These are phyloP conservation scores for Eucalyptus regnans DNA, from an alignment of 345 rosid genomes.

Conservation along the genomic window DNA sequence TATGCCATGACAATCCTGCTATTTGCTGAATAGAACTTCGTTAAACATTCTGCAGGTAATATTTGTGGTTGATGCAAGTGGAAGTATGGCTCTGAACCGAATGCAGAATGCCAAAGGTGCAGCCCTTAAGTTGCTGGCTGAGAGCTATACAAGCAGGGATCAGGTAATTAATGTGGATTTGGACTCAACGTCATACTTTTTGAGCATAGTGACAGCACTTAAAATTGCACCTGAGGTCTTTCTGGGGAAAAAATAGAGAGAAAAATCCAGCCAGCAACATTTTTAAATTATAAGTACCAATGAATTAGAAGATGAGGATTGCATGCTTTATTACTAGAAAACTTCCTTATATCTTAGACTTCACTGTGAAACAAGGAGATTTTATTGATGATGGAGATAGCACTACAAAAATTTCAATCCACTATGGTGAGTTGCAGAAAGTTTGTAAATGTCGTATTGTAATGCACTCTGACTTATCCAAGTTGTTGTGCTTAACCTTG, in stretches of 20 bases:
- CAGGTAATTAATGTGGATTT: slow-evolving; percentile 32
- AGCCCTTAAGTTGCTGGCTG: slow-evolving; percentile 86
- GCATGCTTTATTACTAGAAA: background rate
- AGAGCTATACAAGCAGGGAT: slow-evolving; percentile 98
- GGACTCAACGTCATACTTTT: background rate
- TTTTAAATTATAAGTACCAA: background rate
- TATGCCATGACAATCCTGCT: background rate
- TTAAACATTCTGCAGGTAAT: slow-evolving; percentile 47
- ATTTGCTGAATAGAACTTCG: background rate
- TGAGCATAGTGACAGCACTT: background rate
- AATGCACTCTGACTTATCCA: background rate
- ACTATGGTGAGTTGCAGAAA: background rate
- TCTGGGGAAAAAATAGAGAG: background rate
- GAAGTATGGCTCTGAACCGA: slow-evolving; percentile 96
- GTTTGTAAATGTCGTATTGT: background rate
- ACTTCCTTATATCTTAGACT: background rate
- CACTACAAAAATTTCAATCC: background rate
- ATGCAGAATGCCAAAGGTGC: slow-evolving; percentile 99
- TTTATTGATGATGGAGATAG: background rate
- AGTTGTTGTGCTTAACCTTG: background rate
- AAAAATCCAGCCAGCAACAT: background rate
- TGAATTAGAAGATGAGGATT: background rate
- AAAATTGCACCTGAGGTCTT: background rate
- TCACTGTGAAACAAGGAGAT: background rate
- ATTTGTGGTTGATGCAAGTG: slow-evolving; percentile 97